Percentiles rank a stretch among this genome's conserved stretches.
Evolutionary conservation across 2,329 filamentous ascomycete genomes (phyloP).

Genomic region (Fusarium concolor): DNA sequence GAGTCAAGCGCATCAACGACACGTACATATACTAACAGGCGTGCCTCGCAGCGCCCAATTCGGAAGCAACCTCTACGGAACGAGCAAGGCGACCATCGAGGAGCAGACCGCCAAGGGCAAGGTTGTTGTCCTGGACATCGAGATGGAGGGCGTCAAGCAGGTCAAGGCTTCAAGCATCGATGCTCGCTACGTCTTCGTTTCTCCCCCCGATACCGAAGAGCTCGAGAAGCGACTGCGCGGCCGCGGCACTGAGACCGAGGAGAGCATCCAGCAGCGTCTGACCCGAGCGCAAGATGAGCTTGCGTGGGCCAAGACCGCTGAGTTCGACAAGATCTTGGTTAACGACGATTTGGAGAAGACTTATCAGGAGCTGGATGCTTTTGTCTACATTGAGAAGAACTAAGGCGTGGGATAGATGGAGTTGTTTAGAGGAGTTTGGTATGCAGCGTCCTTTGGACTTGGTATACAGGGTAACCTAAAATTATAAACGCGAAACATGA

Average conservation of each 20-base stretch:
- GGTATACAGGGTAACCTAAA: constrained; percentile 3
- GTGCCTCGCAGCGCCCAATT: constrained; percentile 73
- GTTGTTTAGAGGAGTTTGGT: constrained; percentile 14
- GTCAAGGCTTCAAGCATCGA: constrained; percentile 80
- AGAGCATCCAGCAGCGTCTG: constrained; percentile 75
- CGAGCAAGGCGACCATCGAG: constrained; percentile 81
- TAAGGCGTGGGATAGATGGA: neutral
- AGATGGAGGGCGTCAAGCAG: constrained; percentile 98
- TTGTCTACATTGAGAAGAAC: constrained; percentile 53
- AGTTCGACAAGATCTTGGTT: constrained; percentile 56
- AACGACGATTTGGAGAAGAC: constrained; percentile 62
- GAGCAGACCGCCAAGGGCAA: constrained; percentile 76
- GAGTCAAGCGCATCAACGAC: neutral
- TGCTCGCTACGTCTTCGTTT: constrained; percentile 86
- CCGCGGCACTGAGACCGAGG: constrained; percentile 81
- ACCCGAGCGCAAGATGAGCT: constrained; percentile 79
- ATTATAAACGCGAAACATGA: constrained; percentile 28
- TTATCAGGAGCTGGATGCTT: constrained; percentile 64
- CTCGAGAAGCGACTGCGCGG: constrained; percentile 81
- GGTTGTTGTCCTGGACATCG: constrained; percentile 90
- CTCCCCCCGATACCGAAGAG: constrained; percentile 79
- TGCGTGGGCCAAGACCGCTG: constrained; percentile 75
- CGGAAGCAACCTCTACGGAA: constrained; percentile 88
- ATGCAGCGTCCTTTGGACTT: neutral
- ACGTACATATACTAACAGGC: constrained; percentile 6